Evolutionary conservation across 331 rosid genomes (phyloP), one percentile per base, ranked within the genome.

Genomic region (Cydonia oblonga): DNA sequence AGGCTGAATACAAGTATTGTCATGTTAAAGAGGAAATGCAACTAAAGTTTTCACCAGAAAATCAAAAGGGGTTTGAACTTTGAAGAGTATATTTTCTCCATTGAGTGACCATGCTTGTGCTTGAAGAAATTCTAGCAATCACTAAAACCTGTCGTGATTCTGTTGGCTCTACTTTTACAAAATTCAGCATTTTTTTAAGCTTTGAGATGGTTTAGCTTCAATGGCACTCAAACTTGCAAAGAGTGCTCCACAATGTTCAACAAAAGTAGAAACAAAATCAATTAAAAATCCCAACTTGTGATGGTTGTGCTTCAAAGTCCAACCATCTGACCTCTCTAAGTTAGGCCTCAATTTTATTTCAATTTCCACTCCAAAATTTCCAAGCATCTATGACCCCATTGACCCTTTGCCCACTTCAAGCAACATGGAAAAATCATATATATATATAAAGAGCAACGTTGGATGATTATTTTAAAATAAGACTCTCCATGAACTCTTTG

Each of bases 351-450:
- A 33, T 0, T 40, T 40, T 40, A 11, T 40, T 40, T 5, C 29
- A 11, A 4, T 22, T 56, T 56, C 61, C 24, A 28, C 54, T 54
- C 23, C 15, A 6, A n/a, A 35, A 5, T 18, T 29, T 58, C 57
- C 75, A 18, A 57, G 26, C 67, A 57, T 71, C 66, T 58, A 9
- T 38, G 42, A 71, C 57, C 66, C 71, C 76, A 62, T 62, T 61
- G 61, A 61, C 68, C 3, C 63, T 73, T 32, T 20, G 63, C 30
- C 20, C 56, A 5, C 14, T 63, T 51, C 4, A 51, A 49, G 12
- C 63, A 49, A 73, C 70, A 20, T 28, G 35, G 22, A 30, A 62
- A 24, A 12, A 40, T 40, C 46, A 3, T 9, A 9, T 35, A 35
- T 35, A 35, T 25, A 25, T 25, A 25, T 25, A 25, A 35, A 35